Base-by-base conservation (phyloP, 805 yeast species). In the Vanderwaltozyma tropicalis region DNA sequence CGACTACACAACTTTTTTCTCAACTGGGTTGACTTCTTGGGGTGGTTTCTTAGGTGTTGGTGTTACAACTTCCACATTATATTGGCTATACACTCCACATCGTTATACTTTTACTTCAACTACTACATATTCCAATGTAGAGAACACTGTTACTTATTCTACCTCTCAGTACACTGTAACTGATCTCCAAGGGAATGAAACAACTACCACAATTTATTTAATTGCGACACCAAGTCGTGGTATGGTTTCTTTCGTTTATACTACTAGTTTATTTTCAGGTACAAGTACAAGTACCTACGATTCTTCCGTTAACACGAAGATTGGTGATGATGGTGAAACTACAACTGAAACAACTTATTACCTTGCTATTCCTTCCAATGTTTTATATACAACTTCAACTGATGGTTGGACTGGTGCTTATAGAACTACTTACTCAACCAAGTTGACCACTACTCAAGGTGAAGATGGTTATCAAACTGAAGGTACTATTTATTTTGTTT, bases 91-190 rank as follows among this genome's bases (percentile, higher is more conserved):
- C 13, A 32, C 24, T 12, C 35, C 35, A 18, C 25, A 17, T 2
- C 16, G 14, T 13, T 12, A 12, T 21, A 25, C 30, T 3, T 18
- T 19, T n/a, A 25, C n/a, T 12, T 18, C 27, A 16, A 32, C 12
- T 12, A 16, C 30, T 14, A 33, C 30, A 1, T 28, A 31, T 11
- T 30, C 40, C 34, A 37, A 31, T 18, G 38, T 28, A 6, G 28
- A 41, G 3, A 22, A n/a, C 10, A 34, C 41, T 11, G 30, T 31
- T 11, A 42, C 46, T 8, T 35, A 35, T 26, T 35, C 45, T 3
- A 43, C 49, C 24, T 21, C 10, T 21, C 6, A 7, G 6, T 21
- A 7, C 10, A 29, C 36, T 5, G 8, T 3, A 18, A 33, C 36
- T 14, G 36, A 22, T 19, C 11, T 4, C 6, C 32, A 29, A 21